phyloP scores from a whole-genome alignment of 352 stramenopile species.

The Pythium myriotylum region DNA sequence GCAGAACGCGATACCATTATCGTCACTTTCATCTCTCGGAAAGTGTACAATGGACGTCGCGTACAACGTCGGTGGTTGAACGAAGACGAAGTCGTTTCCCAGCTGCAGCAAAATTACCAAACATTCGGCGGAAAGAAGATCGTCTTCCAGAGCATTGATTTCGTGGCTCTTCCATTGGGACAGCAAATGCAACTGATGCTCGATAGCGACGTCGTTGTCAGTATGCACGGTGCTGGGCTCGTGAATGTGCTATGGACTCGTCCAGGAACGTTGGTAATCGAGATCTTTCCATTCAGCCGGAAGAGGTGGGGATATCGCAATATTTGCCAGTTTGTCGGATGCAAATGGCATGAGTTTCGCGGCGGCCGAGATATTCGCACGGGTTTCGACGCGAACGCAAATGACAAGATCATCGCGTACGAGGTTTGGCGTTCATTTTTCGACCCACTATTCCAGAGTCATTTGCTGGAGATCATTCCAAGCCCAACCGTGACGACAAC shows the following conservation, averaged over 20 bases:
- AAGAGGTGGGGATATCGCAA: slow-evolving; percentile 73
- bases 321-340: slow-evolving; percentile 68
- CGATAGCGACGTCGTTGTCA: slow-evolving; percentile 74
- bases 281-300: slow-evolving; percentile 65
- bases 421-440: slow-evolving; percentile 55
- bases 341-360: slow-evolving; percentile 53
- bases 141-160: slow-evolving; percentile 61
- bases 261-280: slow-evolving; percentile 51
- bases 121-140: slow-evolving; percentile 16
- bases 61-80: too few relatives aligned
- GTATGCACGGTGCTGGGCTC: slow-evolving; percentile 81
- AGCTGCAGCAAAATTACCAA: too few relatives aligned
- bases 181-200: slow-evolving; percentile 68
- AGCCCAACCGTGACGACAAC: not conserved
- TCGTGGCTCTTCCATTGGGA: slow-evolving; percentile 46
- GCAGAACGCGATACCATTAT: not conserved
- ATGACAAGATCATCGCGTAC: slow-evolving; percentile 55
- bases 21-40: slow-evolving; percentile 5
- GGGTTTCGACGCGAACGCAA: slow-evolving; percentile 39
- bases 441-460: slow-evolving; percentile 37
- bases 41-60: too few relatives aligned
- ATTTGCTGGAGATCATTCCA: not conserved
- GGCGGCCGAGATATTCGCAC: slow-evolving; percentile 27
- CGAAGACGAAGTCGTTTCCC: too few relatives aligned
- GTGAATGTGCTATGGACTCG: slow-evolving; percentile 74